Percentiles rank a stretch among this genome's conserved stretches.
phyloP scores from a whole-genome alignment of 345 rosid genomes.

The Barbarea vulgaris region DNA sequence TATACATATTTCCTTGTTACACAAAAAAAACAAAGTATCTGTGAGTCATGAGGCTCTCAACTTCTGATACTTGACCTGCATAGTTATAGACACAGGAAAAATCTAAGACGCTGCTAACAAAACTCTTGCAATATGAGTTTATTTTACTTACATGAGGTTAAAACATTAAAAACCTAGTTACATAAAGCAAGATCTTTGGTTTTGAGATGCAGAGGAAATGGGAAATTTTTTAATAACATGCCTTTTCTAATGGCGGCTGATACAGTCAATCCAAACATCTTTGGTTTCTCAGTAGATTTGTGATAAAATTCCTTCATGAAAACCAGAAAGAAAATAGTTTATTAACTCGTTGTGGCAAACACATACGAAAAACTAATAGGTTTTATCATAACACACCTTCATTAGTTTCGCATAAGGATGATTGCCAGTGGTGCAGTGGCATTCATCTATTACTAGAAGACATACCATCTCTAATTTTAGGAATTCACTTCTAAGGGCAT shows the following conservation, averaged over 20 bases:
- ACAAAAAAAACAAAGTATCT: constrained; percentile 45
- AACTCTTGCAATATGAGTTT: neutral
- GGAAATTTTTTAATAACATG: constrained; percentile 28
- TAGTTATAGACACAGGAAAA: constrained; percentile 51
- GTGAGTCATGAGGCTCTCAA: constrained; percentile 76
- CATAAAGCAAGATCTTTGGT: constrained; percentile 15
- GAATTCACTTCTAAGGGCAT: constrained; percentile 71
- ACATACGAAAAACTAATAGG: neutral
- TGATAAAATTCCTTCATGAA: constrained; percentile 73
- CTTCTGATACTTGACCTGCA: constrained; percentile 65
- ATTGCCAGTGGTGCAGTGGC: constrained; percentile 76
- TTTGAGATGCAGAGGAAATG: constrained; percentile 6
- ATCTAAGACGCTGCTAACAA: constrained; percentile 41
- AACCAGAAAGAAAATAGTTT: constrained; percentile 18
- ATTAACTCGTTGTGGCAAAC: neutral
- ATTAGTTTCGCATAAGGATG: constrained; percentile 82
- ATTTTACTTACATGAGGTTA: neutral
- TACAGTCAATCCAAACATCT: constrained; percentile 85
- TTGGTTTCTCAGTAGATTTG: constrained; percentile 63
- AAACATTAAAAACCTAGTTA: constrained; percentile 14
- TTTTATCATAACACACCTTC: constrained; percentile 54
- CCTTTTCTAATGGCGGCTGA: constrained; percentile 69
- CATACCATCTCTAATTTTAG: constrained; percentile 60
- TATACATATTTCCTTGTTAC: neutral
- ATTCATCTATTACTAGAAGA: constrained; percentile 80